Evolutionary conservation across 768 basidiomycete genomes (phyloP).

Genomic region (Hericium erinaceus): DNA sequence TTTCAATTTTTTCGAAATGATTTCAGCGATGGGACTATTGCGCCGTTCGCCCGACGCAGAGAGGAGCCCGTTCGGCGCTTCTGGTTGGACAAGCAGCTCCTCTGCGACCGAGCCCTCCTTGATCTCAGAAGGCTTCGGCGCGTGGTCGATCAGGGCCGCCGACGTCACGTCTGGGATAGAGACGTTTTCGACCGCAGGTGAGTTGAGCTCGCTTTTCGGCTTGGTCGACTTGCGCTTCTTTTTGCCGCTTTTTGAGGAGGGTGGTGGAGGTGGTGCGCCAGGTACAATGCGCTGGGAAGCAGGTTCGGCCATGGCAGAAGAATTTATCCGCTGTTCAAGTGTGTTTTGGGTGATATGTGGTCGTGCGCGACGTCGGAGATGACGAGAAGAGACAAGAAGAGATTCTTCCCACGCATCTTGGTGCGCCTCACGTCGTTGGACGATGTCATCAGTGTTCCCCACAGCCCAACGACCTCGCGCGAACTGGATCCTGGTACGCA

Average conservation of each 20-base stretch:
- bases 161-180: conserved; percentile 14
- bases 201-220: conserved; percentile 30
- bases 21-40: conserved; percentile 64
- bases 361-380: neutral
- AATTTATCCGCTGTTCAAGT: neutral
- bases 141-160: conserved; percentile 6
- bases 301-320: conserved; percentile 26
- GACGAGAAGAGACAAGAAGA: neutral
- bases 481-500: no score
- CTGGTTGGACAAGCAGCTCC: conserved; percentile 5
- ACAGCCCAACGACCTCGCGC: no score
- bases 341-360: neutral
- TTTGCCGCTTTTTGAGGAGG: conserved; percentile 50
- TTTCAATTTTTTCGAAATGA: conserved; percentile 72
- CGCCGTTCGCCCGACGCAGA: conserved; percentile 25
- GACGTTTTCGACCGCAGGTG: conserved; percentile 13
- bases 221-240: conserved; percentile 60
- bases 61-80: conserved; percentile 5
- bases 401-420: neutral
- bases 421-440: neutral
- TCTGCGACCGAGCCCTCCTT: conserved; percentile 7
- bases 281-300: conserved; percentile 51
- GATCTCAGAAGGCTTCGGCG: conserved; percentile 6
- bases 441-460: no score
- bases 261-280: conserved; percentile 60